These are phyloP conservation scores for Raphidocelis subcapitata DNA, from an alignment of 139 green algal species.

Conservation along the genomic window DNA sequence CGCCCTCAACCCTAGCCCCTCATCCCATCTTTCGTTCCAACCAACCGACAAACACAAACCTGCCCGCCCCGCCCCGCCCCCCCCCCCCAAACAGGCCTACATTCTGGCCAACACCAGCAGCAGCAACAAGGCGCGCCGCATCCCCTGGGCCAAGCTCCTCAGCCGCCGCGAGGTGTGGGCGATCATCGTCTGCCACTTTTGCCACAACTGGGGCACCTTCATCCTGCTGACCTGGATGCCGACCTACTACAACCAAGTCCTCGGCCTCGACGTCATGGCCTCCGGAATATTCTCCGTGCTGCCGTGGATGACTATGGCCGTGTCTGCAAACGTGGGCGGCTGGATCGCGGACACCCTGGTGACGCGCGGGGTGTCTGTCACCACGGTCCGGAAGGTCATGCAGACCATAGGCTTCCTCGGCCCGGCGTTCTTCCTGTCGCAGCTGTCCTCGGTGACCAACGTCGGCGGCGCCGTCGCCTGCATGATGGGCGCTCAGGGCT, in stretches of 20 bases:
- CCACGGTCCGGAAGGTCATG: slow-evolving; percentile 86
- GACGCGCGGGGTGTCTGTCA: slow-evolving; percentile 66
- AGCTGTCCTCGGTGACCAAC: slow-evolving; percentile 67
- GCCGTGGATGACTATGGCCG: slow-evolving; percentile 96
- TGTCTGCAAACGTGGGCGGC: slow-evolving; percentile 84
- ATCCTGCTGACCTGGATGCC: slow-evolving; percentile 99
- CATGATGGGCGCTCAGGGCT: slow-evolving; percentile 90
- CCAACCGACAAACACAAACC: no score
- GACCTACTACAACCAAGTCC: slow-evolving; percentile 95
- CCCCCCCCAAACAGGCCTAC: slow-evolving; percentile 34
- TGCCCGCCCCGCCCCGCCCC: no score
- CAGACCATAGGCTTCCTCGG: slow-evolving; percentile 95
- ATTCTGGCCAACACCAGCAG: slow-evolving; percentile 44
- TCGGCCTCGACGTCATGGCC: slow-evolving; percentile 87
- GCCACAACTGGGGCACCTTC: slow-evolving; percentile 99
- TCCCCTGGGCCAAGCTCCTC: slow-evolving; percentile 92
- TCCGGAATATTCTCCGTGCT: slow-evolving; percentile 86
- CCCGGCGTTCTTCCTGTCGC: slow-evolving; percentile 91
- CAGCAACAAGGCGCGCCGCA: slow-evolving; percentile 27
- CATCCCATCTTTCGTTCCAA: no score
- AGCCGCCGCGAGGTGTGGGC: slow-evolving; percentile 90
- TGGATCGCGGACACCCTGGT: slow-evolving; percentile 91
- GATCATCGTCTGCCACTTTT: slow-evolving; percentile 97
- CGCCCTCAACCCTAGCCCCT: no score
- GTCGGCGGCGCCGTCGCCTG: slow-evolving; percentile 75